Percentiles rank a stretch among this genome's conserved stretches.
Evolutionary conservation across 176 grass and related monocot species (phyloP).

Genomic region (Oryza glaberrima): DNA sequence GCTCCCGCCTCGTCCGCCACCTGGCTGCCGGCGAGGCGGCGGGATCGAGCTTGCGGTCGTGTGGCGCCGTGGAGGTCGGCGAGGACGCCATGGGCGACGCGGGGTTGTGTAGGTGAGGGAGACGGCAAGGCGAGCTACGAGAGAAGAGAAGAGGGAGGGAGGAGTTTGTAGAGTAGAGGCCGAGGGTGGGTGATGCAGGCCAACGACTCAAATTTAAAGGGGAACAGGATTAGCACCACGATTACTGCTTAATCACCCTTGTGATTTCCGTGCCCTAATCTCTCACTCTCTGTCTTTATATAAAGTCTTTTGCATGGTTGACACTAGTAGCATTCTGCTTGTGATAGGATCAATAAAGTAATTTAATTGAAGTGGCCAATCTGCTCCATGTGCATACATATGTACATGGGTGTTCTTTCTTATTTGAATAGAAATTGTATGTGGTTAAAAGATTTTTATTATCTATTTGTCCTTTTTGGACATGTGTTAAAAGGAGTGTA

Average conservation of each 20-base stretch:
- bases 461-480: too few relatives aligned
- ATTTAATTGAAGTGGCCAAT: too few relatives aligned
- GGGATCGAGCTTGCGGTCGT: neutral
- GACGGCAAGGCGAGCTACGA: neutral
- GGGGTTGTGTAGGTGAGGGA: neutral
- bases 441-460: too few relatives aligned
- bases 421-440: too few relatives aligned
- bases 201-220: conserved; percentile 3
- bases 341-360: too few relatives aligned
- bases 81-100: conserved; percentile 5
- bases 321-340: neutral
- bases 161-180: neutral
- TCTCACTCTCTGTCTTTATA: neutral
- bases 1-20: conserved; percentile 70
- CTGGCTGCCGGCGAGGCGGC: neutral
- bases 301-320: neutral
- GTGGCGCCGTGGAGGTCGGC: neutral
- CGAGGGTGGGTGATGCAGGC: neutral
- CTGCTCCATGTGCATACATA: too few relatives aligned
- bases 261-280: neutral
- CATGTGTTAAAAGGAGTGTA: too few relatives aligned
- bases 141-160: neutral
- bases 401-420: too few relatives aligned
- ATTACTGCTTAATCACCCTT: neutral
- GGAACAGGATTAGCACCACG: neutral